These are phyloP conservation scores for Ascochyta lentis DNA, from an alignment of 2,329 filamentous ascomycete genomes.

Conservation along the genomic window DNA sequence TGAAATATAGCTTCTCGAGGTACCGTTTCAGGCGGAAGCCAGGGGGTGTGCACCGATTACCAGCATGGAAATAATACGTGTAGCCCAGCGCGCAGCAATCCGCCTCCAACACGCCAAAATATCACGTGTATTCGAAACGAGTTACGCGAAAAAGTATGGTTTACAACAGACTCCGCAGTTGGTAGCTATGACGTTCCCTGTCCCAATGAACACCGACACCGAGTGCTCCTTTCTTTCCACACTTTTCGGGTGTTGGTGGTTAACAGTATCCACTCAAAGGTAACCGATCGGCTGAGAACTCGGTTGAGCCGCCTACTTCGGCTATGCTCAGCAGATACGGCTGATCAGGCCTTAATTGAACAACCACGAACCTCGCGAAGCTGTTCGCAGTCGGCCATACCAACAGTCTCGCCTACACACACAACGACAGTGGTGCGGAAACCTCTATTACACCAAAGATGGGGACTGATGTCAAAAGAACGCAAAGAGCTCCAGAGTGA, in stretches of 20 bases:
- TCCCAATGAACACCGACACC: background rate
- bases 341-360: background rate
- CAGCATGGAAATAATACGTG: background rate
- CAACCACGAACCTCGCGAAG: background rate
- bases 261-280: no score
- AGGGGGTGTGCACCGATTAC: background rate
- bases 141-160: constrained; percentile 3
- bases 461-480: background rate
- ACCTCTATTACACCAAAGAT: background rate
- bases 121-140: constrained; percentile 14
- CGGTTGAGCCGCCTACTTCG: no score
- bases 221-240: background rate
- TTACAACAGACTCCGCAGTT: background rate
- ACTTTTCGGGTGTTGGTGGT: no score
- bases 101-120: background rate
- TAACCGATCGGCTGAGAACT: no score
- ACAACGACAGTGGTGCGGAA: background rate
- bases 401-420: no score
- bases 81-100: background rate
- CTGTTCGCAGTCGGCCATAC: background rate
- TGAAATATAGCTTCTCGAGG: background rate
- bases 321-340: no score
- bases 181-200: background rate
- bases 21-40: background rate
- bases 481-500: background rate